Base-by-base conservation (phyloP, 805 yeast genomes). In the Kuraishia piskuri region DNA sequence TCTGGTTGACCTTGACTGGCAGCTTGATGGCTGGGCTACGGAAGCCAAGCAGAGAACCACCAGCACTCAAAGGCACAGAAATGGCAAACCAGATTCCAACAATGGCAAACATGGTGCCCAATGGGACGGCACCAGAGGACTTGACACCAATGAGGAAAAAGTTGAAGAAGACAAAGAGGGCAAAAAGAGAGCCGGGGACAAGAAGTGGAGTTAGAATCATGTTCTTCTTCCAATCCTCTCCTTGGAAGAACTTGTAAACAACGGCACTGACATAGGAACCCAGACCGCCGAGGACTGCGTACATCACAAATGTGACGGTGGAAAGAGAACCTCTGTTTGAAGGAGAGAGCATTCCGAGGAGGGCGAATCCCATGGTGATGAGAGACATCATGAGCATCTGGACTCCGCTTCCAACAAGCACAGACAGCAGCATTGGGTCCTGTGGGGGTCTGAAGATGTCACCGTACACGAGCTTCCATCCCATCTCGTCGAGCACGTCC, bases 381-480 rank as follows among this genome's bases (percentile, higher is more conserved):
- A 82, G 67, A 2, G 84, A 67, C 91, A 94, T 91, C 62, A 86
- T 73, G 58, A 90, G 79, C 31, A 92, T 68, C 70, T 94, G 99
- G 26, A 78, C 69, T 56, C 99, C 99, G 52, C 94, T 83, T 49
- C 99, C 99, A 50, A 90, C 80, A 22, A 91, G 68, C 8, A 90
- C 82, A 1, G 97, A 86, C 55, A 90, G 76, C 5, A 88, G 55
- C 79, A 90, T 51, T 25, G 46, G 50, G 24, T 49, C 45, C 50
- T 52, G 48, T 6, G 54, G 54, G 5, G 54, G 44, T 26, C 54
- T 49, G 50, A 52, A 52, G 14, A 52, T 49, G 31, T 52, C 54
- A 57, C 97, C 98, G 62, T 91, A 95, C 45, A 90, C 85, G 58
- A 94, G 77, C 67, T 94, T 94, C 99, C 99, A 94, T 45, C 99